Conservation (phyloP, 2,329 filamentous ascomycete species). For the Colletotrichum kahawae region DNA sequence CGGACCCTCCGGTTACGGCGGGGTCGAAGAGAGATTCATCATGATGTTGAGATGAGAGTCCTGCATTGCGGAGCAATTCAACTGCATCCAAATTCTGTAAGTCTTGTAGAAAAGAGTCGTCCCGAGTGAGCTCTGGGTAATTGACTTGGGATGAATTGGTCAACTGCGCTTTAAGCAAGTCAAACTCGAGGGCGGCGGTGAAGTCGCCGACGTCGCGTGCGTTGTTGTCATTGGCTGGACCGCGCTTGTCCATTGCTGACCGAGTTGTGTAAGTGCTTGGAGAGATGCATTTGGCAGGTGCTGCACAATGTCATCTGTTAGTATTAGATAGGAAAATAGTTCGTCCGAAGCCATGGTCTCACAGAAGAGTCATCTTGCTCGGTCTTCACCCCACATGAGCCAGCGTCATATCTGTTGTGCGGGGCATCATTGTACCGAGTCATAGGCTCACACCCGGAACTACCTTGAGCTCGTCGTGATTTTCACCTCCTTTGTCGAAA, state of each 20-base stretch:
- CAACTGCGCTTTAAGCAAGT: neutral
- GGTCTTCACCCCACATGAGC: neutral
- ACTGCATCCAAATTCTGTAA: neutral
- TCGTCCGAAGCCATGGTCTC: neutral
- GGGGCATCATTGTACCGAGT: neutral
- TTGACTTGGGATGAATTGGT: neutral
- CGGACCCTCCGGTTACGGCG: neutral
- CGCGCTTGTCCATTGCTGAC: conserved; percentile 2
- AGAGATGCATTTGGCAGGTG: neutral
- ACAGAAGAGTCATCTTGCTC: neutral
- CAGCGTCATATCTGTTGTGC: neutral
- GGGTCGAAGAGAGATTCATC: neutral
- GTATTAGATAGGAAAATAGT: conserved; percentile 1
- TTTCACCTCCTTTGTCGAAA: neutral
- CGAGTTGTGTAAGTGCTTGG: neutral
- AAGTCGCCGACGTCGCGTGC: neutral
- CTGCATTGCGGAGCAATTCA: neutral
- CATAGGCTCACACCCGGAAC: neutral
- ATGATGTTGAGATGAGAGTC: neutral
- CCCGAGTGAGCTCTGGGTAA: neutral
- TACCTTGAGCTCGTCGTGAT: neutral
- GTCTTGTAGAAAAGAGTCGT: neutral
- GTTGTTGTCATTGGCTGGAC: neutral
- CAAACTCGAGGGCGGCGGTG: neutral
- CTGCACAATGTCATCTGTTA: neutral